Evolutionary conservation across 164 flowering plant genomes (phyloP), one percentile per base, ranked within the genome.

Genomic region (Cinnamomum micranthum): DNA sequence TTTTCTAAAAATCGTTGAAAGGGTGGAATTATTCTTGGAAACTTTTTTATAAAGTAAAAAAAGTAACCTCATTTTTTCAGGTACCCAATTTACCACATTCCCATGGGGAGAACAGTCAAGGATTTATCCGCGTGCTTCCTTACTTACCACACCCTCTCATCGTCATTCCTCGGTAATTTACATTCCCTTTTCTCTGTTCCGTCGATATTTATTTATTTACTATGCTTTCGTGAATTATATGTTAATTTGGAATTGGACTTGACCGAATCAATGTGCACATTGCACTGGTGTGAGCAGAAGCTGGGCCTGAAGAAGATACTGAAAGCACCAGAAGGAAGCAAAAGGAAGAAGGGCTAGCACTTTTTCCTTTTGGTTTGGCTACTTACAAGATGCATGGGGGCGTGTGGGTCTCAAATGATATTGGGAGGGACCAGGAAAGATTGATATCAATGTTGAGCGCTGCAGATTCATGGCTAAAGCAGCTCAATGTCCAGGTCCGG

Each of bases 11-110:
- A 4, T 55, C 7, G n/a, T 17, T 55, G 60, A 14, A 55, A 55
- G 41, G 50, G 69, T 20, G 67, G 47, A 23, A 14, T 70, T 13
- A 22, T 51, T 70, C 27, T 70, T 4, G 27, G 3, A 11, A n/a
- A 33, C 71, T 41, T 69, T 69, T 35, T 65, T 19, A 31, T 31
- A 66, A 67, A 2, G 24, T 10, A 50, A 27, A 50, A 50, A 27
- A 68, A 13, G 17, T 23, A 17, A 27, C 58, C 9, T 22, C 20
- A n/a, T 20, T 33, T 70, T 2, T 85, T 72, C 81, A 94, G 96
- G 98, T 94, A 92, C 76, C 98, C 97, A 7, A 96, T 96, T 27
- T 96, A 96, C 87, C 97, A 93, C 79, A 96, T 96, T 73, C 99
- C 99, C 4, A 90, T 88, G 80, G 97, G 97, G 70, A 87, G 91